Percentiles rank a stretch among this genome's conserved stretches.
Conservation (phyloP, 768 basidiomycete genomes). For the Lactifluus echinatus region DNA sequence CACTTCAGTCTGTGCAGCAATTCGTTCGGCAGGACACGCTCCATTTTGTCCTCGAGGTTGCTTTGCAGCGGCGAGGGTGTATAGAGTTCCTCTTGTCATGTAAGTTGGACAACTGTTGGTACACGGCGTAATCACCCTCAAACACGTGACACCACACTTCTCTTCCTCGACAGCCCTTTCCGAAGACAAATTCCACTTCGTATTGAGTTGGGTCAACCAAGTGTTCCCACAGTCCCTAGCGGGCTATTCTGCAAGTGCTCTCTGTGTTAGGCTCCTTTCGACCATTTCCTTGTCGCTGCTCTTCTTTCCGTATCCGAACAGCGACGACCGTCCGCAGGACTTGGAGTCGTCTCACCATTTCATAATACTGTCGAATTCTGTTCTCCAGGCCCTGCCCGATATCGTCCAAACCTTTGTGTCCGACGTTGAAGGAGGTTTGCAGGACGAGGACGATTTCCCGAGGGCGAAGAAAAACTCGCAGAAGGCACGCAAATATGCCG, state of each 20-base stretch:
- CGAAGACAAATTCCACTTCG: conserved; percentile 1
- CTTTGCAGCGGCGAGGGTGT: conserved; percentile 4
- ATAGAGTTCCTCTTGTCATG: conserved; percentile 13
- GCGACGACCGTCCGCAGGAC: not conserved
- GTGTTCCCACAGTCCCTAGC: conserved; percentile 3
- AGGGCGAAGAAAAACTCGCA: conserved; percentile 23
- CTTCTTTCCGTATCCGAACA: conserved; percentile 1
- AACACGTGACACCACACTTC: too few relatives aligned
- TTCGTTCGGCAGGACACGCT: conserved; percentile 5
- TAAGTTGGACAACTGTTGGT: not conserved
- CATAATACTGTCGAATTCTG: not conserved
- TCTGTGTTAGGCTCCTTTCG: conserved; percentile 2
- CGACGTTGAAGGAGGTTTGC: not conserved
- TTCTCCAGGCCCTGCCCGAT: not conserved
- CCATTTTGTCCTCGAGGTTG: conserved; percentile 3
- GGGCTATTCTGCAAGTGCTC: not conserved
- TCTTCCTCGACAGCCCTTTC: conserved; percentile 1
- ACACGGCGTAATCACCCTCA: not conserved
- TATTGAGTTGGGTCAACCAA: conserved; percentile 7
- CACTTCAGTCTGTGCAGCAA: not conserved
- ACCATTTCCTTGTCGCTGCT: conserved; percentile 6
- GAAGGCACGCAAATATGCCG: conserved; percentile 25
- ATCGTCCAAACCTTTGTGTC: not conserved
- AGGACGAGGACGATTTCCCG: not conserved
- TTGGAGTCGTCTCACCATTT: conserved; percentile 6